phyloP scores from a whole-genome alignment of 2,329 filamentous ascomycete species.

The Xylariaceae sp. region DNA sequence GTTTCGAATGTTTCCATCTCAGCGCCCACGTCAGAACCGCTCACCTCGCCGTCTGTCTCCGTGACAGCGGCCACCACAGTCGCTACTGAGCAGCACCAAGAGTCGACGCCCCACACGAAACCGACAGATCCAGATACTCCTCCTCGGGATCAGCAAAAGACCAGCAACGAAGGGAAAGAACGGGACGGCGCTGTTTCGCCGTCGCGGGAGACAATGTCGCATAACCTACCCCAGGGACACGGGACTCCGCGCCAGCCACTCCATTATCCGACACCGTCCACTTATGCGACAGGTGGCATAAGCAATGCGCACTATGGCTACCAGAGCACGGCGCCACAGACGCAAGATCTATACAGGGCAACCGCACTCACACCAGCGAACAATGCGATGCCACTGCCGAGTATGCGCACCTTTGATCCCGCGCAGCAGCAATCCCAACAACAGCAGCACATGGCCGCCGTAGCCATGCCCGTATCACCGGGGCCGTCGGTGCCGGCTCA shows the following conservation, averaged over 20 bases:
- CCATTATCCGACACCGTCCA: slow-evolving; percentile 25
- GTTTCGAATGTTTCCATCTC: slow-evolving; percentile 16
- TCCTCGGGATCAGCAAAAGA: slow-evolving; percentile 13
- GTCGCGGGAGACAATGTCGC: slow-evolving; percentile 27
- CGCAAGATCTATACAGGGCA: slow-evolving; percentile 34
- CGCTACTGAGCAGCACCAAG: slow-evolving; percentile 14
- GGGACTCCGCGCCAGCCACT: slow-evolving; percentile 26
- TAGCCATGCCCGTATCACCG: slow-evolving; percentile 33
- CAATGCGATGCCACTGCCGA: slow-evolving; percentile 36
- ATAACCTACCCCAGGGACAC: slow-evolving; percentile 25
- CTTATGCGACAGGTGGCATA: slow-evolving; percentile 26
- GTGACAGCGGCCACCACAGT: slow-evolving; percentile 15
- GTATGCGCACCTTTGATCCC: slow-evolving; percentile 40
- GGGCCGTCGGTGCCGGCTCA: slow-evolving; percentile 33
- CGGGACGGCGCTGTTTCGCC: slow-evolving; percentile 18
- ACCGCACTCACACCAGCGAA: slow-evolving; percentile 24
- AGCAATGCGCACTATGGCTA: slow-evolving; percentile 29
- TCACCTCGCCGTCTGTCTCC: slow-evolving; percentile 11
- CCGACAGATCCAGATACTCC: slow-evolving; percentile 15
- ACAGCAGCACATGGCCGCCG: slow-evolving; percentile 34
- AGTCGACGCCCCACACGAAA: slow-evolving; percentile 10
- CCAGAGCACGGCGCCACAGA: slow-evolving; percentile 19
- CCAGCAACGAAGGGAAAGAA: slow-evolving; percentile 14
- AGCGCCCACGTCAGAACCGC: slow-evolving; percentile 16
- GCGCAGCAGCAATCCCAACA: slow-evolving; percentile 28